A percentile compares a stretch with the other conserved stretches of the same genome.
These are phyloP conservation scores for Aureobasidium pullulans DNA, from an alignment of 2,329 filamentous ascomycete species.

Conservation along the genomic window DNA sequence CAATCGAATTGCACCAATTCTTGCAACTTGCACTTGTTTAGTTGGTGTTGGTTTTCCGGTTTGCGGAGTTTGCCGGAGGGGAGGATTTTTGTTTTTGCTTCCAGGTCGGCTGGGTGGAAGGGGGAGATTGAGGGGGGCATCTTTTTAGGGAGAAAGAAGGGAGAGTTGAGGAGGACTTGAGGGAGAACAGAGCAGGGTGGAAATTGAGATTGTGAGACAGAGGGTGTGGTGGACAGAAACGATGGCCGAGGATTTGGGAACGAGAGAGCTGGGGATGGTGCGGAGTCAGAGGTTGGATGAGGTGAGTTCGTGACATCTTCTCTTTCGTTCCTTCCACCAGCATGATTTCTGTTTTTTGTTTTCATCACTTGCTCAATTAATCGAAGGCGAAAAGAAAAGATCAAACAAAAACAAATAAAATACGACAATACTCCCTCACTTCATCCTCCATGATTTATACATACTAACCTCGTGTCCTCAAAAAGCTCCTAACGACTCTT, in stretches of 20 bases:
- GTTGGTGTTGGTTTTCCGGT: conserved; percentile 38
- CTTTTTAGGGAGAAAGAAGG: no score
- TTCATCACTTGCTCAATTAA: neutral
- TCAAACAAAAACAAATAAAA: neutral
- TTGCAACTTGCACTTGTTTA: conserved; percentile 49
- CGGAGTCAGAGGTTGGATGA: conserved; percentile 43
- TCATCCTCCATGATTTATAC: neutral
- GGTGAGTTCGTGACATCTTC: conserved; percentile 30
- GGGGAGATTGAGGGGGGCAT: conserved; percentile 49
- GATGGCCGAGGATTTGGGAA: conserved; percentile 40
- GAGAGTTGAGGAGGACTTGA: no score
- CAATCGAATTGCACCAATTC: conserved; percentile 59
- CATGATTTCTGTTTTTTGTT: neutral
- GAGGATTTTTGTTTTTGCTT: conserved; percentile 44
- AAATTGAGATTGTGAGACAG: no score
- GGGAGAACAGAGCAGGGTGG: no score
- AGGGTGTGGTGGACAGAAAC: no score
- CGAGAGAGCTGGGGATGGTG: conserved; percentile 45
- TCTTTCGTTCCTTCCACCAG: neutral
- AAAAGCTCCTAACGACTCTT: conserved; percentile 3
- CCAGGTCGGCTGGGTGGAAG: conserved; percentile 47
- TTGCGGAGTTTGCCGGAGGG: conserved; percentile 47
- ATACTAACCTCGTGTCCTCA: neutral
- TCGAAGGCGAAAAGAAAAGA: neutral
- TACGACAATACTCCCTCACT: no score